Conservation (phyloP, 2,329 filamentous ascomycete genomes). For the Bertia moriformis region DNA sequence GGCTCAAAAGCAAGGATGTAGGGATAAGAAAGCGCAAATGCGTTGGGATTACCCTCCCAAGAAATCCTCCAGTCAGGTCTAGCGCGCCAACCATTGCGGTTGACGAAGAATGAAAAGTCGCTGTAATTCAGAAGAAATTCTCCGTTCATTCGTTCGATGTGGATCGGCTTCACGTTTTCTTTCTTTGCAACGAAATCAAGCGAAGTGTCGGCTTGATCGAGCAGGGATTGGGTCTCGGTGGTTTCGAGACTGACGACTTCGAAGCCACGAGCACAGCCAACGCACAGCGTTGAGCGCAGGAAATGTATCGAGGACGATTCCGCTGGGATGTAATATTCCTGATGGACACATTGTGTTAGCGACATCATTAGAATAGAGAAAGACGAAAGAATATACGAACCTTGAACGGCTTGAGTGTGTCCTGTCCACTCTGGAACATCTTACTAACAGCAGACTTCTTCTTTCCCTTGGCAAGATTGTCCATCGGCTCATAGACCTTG, state of each 20-base stretch:
- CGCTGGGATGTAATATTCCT: constrained; percentile 86
- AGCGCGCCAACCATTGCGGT: constrained; percentile 93
- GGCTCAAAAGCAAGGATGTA: constrained; percentile 96
- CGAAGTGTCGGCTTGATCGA: constrained; percentile 94
- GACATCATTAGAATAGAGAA: background rate
- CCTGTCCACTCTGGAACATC: constrained; percentile 85
- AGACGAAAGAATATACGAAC: constrained; percentile 20
- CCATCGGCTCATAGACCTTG: constrained; percentile 98
- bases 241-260: constrained; percentile 94
- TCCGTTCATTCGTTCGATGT: constrained; percentile 91
- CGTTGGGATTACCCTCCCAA: constrained; percentile 74
- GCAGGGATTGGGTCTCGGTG: constrained; percentile 89
- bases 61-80: constrained; percentile 92
- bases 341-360: background rate
- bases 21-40: constrained; percentile 87
- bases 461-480: constrained; percentile 81
- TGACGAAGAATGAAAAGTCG: constrained; percentile 98
- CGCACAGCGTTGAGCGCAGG: constrained; percentile 88
- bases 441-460: constrained; percentile 91
- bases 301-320: constrained; percentile 98
- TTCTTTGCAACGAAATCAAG: constrained; percentile 92
- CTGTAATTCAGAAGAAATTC: constrained; percentile 97
- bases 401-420: constrained; percentile 92
- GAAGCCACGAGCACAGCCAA: constrained; percentile 88
- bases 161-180: constrained; percentile 85